Conservation (phyloP, 139 green algal genomes). For the Diplosphaera chodatii region DNA sequence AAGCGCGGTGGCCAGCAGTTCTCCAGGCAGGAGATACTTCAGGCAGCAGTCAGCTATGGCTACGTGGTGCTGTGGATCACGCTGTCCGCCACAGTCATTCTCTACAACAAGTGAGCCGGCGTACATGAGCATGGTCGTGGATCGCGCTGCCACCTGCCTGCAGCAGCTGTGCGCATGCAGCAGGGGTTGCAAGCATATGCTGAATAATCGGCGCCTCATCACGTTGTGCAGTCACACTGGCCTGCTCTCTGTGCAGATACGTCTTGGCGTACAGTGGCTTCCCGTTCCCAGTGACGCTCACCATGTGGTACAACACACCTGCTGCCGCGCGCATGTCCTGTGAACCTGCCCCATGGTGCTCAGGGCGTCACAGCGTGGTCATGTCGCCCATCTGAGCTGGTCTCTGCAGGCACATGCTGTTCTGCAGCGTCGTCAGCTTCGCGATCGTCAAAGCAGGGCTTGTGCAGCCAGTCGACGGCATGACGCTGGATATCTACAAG, state of each 20-base stretch:
- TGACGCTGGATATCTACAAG: constrained; percentile 21
- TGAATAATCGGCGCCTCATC: too few relatives aligned
- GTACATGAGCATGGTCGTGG: too few relatives aligned
- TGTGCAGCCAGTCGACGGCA: neutral
- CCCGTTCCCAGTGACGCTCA: constrained; percentile 44
- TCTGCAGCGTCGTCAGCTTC: constrained; percentile 52
- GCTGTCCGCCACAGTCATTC: constrained; percentile 72
- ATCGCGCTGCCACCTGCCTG: too few relatives aligned
- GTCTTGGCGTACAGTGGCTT: constrained; percentile 59
- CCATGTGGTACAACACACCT: constrained; percentile 35
- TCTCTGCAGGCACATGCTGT: constrained; percentile 71
- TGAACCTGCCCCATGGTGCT: too few relatives aligned
- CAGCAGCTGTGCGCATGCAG: too few relatives aligned
- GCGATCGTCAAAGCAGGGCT: neutral
- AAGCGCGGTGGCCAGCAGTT: neutral
- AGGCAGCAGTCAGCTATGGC: constrained; percentile 32
- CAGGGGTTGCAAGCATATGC: too few relatives aligned
- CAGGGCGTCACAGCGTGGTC: too few relatives aligned
- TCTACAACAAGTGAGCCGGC: constrained; percentile 97
- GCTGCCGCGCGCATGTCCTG: too few relatives aligned
- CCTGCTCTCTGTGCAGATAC: neutral
- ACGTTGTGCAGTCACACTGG: neutral
- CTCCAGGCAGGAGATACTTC: neutral
- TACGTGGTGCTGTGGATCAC: constrained; percentile 79
- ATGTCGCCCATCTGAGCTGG: neutral